Conservation (phyloP, 2,329 filamentous ascomycete species). For the Huntiella savannae region DNA sequence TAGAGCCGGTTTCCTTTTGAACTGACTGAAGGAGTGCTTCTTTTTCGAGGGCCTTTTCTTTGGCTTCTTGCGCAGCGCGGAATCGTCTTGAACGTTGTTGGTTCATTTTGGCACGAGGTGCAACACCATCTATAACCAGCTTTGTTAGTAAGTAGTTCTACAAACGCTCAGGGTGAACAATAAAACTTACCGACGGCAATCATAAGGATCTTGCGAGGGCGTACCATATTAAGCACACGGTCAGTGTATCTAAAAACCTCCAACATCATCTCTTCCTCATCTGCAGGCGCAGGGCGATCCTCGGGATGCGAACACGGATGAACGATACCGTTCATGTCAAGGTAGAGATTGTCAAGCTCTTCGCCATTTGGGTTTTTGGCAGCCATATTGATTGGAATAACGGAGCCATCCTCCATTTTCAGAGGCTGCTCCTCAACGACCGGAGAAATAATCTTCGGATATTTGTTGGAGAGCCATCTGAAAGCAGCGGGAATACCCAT, state of each 20-base stretch:
- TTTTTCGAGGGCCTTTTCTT: constrained; percentile 84
- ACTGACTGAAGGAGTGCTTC: constrained; percentile 72
- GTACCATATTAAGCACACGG: constrained; percentile 94
- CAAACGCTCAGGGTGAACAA: constrained; percentile 1
- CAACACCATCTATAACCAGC: constrained; percentile 60
- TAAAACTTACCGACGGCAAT: constrained; percentile 66
- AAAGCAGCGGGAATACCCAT: constrained; percentile 96
- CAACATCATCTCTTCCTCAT: constrained; percentile 98
- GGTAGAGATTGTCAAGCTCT: constrained; percentile 92
- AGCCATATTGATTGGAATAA: constrained; percentile 70
- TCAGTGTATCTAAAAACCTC: constrained; percentile 98
- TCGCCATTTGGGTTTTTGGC: constrained; percentile 88
- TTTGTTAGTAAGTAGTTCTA: constrained; percentile 14
- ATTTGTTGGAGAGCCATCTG: constrained; percentile 90
- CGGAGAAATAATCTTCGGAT: constrained; percentile 87
- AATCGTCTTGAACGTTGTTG: constrained; percentile 94
- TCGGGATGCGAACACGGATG: constrained; percentile 97
- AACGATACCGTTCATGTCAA: constrained; percentile 99
- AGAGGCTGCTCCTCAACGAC: constrained; percentile 74
- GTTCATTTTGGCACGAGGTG: constrained; percentile 97
- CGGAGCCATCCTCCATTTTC: constrained; percentile 60
- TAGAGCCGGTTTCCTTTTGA: constrained; percentile 49
- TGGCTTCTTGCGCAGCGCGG: constrained; percentile 79
- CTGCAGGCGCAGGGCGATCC: constrained; percentile 72
- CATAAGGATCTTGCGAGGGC: constrained; percentile 86